These are phyloP conservation scores for Ceratorhiza oryzae-sativae DNA, from an alignment of 1,284 basidiomycete species.

Conservation along the genomic window DNA sequence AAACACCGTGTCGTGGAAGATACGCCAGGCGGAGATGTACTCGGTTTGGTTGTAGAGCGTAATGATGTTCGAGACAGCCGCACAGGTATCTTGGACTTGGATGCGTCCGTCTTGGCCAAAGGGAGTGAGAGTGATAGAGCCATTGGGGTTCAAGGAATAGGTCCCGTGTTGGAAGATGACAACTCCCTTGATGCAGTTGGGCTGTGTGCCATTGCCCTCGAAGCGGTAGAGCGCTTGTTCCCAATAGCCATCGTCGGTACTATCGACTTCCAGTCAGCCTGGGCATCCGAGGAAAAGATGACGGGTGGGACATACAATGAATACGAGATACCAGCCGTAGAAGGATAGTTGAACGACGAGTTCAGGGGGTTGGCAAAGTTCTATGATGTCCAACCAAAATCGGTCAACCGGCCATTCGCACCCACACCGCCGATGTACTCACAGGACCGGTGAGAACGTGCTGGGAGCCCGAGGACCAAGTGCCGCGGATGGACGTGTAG, in stretches of 20 bases:
- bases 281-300: not conserved
- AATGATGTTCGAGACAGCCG: slow-evolving; percentile 82
- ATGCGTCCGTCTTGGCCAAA: slow-evolving; percentile 81
- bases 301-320: slow-evolving; percentile 74
- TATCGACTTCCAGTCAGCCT: slow-evolving; percentile 48
- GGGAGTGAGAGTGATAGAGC: slow-evolving; percentile 74
- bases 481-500: slow-evolving; percentile 72
- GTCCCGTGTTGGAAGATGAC: slow-evolving; percentile 88
- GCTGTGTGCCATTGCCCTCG: slow-evolving; percentile 74
- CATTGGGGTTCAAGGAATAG: slow-evolving; percentile 71
- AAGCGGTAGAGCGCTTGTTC: slow-evolving; percentile 91
- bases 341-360: slow-evolving; percentile 79
- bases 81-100: slow-evolving; percentile 90
- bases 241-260: slow-evolving; percentile 74
- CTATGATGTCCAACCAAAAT: slow-evolving; percentile 54
- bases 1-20: slow-evolving; percentile 61
- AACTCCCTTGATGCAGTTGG: slow-evolving; percentile 82
- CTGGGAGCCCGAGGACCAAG: slow-evolving; percentile 83
- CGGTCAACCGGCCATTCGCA: not conserved
- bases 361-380: slow-evolving; percentile 84
- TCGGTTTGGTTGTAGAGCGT: slow-evolving; percentile 79
- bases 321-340: slow-evolving; percentile 81
- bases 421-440: slow-evolving; percentile 52
- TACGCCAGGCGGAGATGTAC: slow-evolving; percentile 62
- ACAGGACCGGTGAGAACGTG: slow-evolving; percentile 84